phyloP scores from a whole-genome alignment of 352 stramenopile genomes.

The Poterioochromonas sp. region DNA sequence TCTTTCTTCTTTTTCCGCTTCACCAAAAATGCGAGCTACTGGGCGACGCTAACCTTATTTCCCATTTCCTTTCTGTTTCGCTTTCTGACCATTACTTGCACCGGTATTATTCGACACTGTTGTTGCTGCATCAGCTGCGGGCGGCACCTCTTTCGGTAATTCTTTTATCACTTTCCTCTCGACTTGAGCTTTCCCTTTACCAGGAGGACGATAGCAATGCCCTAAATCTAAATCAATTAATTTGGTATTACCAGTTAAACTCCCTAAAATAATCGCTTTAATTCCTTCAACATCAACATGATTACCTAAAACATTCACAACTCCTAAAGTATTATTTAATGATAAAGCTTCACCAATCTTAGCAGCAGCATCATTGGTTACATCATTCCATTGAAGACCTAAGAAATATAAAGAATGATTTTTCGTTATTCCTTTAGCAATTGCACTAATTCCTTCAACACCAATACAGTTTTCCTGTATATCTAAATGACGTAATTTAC shows the following conservation, averaged over 20 bases:
- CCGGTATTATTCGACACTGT: too few species aligned
- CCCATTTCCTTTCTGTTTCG: too few species aligned
- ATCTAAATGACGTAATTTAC: background rate
- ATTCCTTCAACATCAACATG: background rate
- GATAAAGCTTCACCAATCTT: background rate
- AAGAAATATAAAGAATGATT: background rate
- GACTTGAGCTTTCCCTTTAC: background rate
- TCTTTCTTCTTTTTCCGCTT: too few species aligned
- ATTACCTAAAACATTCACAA: background rate
- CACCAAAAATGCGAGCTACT: too few species aligned
- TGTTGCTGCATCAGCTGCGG: background rate
- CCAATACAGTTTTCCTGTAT: background rate
- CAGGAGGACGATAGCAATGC: background rate
- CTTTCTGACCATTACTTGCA: too few species aligned
- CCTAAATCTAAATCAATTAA: constrained; percentile 19
- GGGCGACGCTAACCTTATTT: too few species aligned
- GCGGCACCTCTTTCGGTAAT: background rate
- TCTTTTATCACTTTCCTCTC: background rate
- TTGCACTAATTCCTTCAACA: background rate
- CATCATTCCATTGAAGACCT: constrained; percentile 19
- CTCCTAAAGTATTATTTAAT: background rate
- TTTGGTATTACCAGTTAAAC: background rate
- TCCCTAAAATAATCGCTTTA: background rate
- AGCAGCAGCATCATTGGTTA: background rate
- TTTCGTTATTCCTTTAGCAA: background rate